phyloP scores from a whole-genome alignment of 495 filamentous ascomycete species.

The Aspergillus sparsus region DNA sequence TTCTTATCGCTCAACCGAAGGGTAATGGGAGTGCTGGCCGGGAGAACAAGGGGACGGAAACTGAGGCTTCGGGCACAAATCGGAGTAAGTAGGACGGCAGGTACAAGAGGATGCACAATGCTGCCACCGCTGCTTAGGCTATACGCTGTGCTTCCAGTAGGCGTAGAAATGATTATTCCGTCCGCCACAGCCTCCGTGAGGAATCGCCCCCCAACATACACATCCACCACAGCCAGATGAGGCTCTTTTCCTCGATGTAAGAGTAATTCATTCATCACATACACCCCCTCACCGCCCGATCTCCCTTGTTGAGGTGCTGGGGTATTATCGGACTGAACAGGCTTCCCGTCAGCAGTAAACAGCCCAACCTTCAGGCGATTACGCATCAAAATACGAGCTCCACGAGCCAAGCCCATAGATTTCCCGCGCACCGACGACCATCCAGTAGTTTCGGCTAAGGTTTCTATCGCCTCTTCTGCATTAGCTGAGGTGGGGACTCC shows the following conservation, averaged over 20 bases:
- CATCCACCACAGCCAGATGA: constrained; percentile 86
- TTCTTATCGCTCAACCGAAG: constrained; percentile 81
- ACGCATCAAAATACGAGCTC: constrained; percentile 78
- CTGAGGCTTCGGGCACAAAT: constrained; percentile 91
- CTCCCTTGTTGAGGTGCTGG: constrained; percentile 19
- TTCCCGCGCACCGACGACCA: constrained; percentile 79
- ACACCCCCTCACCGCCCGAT: constrained; percentile 49
- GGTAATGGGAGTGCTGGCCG: constrained; percentile 80
- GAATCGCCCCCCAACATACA: constrained; percentile 80
- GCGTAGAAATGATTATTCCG: constrained; percentile 90
- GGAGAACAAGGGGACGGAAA: constrained; percentile 88
- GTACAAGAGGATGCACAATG: constrained; percentile 92
- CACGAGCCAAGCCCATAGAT: constrained; percentile 72
- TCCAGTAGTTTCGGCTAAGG: constrained; percentile 42
- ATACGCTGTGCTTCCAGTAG: constrained; percentile 94
- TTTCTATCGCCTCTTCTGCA: constrained; percentile 24
- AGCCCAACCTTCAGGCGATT: constrained; percentile 83
- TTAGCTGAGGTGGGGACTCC: constrained; percentile 27
- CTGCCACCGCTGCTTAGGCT: constrained; percentile 88
- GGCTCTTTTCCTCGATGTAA: constrained; percentile 88
- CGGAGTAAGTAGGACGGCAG: constrained; percentile 83
- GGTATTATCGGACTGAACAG: constrained; percentile 38
- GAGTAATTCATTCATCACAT: constrained; percentile 94
- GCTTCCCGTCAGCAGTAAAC: constrained; percentile 60
- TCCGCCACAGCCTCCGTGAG: constrained; percentile 92